These are phyloP conservation scores for Calvatia gigantea DNA, from an alignment of 768 basidiomycete species.

Conservation along the genomic window DNA sequence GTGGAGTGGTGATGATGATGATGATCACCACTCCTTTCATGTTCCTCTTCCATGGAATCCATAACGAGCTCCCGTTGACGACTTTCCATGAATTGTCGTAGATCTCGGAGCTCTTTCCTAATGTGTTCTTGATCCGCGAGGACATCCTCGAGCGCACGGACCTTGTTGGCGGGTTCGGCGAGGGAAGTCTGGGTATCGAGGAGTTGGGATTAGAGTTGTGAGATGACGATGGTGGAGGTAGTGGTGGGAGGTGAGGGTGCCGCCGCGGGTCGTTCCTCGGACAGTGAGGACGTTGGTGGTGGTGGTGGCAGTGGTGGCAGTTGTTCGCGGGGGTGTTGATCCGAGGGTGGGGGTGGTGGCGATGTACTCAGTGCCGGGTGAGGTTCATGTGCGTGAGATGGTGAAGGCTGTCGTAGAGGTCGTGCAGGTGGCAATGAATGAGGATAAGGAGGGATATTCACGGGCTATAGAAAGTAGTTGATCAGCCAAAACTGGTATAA, in stretches of 20 bases:
- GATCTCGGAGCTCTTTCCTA: slow-evolving; percentile 68
- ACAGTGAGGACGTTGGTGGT: slow-evolving; percentile 19
- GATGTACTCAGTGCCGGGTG: slow-evolving; percentile 1
- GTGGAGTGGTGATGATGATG: no score
- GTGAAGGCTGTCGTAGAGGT: slow-evolving; percentile 28
- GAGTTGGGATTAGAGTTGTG: slow-evolving; percentile 78
- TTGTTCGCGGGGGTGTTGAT: slow-evolving; percentile 28
- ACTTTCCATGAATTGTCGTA: slow-evolving; percentile 72
- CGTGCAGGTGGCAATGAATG: slow-evolving; percentile 64
- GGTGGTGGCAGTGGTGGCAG: slow-evolving; percentile 29
- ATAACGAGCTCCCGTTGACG: slow-evolving; percentile 44
- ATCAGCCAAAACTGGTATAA: no score
- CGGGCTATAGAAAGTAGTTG: slow-evolving; percentile 38
- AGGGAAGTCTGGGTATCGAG: slow-evolving; percentile 80
- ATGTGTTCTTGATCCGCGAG: slow-evolving; percentile 83
- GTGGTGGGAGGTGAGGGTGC: no score
- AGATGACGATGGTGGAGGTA: slow-evolving; percentile 29
- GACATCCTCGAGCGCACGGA: slow-evolving; percentile 77
- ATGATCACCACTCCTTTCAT: no score
- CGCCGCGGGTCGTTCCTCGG: no score
- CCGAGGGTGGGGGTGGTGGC: slow-evolving; percentile 24
- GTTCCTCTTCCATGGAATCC: slow-evolving; percentile 12
- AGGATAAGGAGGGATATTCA: slow-evolving; percentile 61
- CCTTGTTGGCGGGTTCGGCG: slow-evolving; percentile 73
- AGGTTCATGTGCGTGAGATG: not conserved